Evolutionary conservation across 768 basidiomycete species (phyloP).

Genomic region (Xerocomellus chrysenteron): DNA sequence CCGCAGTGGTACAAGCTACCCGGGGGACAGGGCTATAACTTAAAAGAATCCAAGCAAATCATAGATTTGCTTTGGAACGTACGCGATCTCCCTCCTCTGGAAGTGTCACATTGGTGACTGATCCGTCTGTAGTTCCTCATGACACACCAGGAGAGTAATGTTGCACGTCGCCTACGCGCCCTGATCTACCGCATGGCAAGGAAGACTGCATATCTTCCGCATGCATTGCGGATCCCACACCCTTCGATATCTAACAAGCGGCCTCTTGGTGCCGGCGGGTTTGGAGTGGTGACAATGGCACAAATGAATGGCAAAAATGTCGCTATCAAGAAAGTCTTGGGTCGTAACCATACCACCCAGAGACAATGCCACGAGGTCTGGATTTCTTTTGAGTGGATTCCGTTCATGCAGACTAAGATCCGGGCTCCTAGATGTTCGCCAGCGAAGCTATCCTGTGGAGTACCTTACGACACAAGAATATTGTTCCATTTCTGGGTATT

Average conservation of each 20-base stretch:
- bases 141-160: not conserved
- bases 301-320: conserved; percentile 14
- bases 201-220: conserved; percentile 26
- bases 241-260: not conserved
- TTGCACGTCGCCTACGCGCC: conserved; percentile 15
- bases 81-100: not conserved
- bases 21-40: not conserved
- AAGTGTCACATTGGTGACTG: not conserved
- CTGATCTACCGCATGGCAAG: conserved; percentile 30
- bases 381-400: not conserved
- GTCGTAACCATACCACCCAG: not conserved
- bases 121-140: conserved; percentile 13
- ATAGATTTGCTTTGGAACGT: conserved; percentile 28
- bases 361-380: conserved; percentile 15
- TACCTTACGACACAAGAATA: conserved; percentile 26
- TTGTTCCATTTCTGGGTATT: conserved; percentile 27
- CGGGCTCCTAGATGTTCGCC: conserved; percentile 16
- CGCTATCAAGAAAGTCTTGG: conserved; percentile 27
- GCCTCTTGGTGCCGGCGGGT: conserved; percentile 11
- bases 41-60: conserved; percentile 15
- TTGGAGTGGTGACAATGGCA: conserved; percentile 22
- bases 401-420: conserved; percentile 1
- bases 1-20: conserved; percentile 14
- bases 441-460: conserved; percentile 31
- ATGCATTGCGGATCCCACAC: conserved; percentile 10